A percentile compares a stretch with the other conserved stretches of the same genome.
phyloP scores from a whole-genome alignment of 257 asterid genomes.

The Nicotiana knightiana region DNA sequence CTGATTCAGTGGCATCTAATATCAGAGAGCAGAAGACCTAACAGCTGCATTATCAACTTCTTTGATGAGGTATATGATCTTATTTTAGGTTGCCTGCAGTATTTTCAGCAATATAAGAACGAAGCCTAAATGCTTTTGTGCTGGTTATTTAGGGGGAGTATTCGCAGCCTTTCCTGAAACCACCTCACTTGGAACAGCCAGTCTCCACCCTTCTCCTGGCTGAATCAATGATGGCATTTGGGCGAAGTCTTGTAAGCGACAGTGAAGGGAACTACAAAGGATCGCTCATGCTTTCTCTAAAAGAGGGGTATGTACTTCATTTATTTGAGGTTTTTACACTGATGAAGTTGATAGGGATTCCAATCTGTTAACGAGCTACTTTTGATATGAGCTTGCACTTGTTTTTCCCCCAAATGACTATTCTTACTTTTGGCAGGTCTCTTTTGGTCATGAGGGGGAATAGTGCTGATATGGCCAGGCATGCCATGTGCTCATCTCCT shows the following conservation, averaged over 20 bases:
- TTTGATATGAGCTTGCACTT: background rate
- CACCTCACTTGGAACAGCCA: conserved; percentile 97
- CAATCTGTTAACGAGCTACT: too few relatives aligned
- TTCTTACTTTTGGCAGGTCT: conserved; percentile 44
- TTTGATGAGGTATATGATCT: conserved; percentile 70
- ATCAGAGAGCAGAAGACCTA: conserved; percentile 71
- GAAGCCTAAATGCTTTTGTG: background rate
- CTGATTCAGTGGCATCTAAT: conserved; percentile 85
- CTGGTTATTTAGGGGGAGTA: conserved; percentile 57
- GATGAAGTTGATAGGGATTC: background rate
- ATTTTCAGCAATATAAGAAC: background rate
- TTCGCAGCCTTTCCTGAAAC: conserved; percentile 93
- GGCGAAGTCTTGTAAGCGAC: conserved; percentile 65
- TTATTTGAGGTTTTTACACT: background rate
- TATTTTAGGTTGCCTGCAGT: background rate
- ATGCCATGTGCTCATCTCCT: conserved; percentile 82
- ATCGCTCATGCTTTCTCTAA: conserved; percentile 71
- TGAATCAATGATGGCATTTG: conserved; percentile 89
- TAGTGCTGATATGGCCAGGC: conserved; percentile 87
- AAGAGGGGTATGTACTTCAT: conserved; percentile 62
- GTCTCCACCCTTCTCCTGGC: conserved; percentile 78
- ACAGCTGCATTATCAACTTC: conserved; percentile 91
- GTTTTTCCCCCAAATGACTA: background rate
- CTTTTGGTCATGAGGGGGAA: conserved; percentile 89
- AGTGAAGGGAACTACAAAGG: conserved; percentile 85